Conservation (phyloP, 495 filamentous ascomycete genomes). For the Talaromyces proteolyticus region DNA sequence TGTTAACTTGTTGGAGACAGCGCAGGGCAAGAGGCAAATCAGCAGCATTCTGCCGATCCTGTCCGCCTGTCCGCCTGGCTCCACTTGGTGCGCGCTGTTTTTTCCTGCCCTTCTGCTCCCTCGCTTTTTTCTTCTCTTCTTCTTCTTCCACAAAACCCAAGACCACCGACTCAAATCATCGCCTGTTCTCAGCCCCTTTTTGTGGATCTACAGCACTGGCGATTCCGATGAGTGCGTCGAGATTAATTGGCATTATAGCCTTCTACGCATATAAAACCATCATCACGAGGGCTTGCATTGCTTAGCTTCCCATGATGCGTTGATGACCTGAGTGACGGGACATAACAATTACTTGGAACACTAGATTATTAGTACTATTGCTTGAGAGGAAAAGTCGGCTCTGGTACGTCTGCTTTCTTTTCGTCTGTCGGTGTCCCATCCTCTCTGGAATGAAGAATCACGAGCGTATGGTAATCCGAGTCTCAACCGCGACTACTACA, state of each 20-base stretch:
- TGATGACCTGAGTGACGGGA: conserved; percentile 96
- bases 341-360: conserved; percentile 45
- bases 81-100: not conserved
- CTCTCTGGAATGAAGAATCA: conserved; percentile 52
- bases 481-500: conserved; percentile 49
- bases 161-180: conserved; percentile 96
- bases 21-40: not conserved
- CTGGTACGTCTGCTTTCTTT: conserved; percentile 7
- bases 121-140: conserved; percentile 14
- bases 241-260: conserved; percentile 48
- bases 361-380: too few species aligned
- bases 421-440: conserved; percentile 1
- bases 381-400: too few species aligned
- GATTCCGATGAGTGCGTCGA: conserved; percentile 87
- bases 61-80: conserved; percentile 4
- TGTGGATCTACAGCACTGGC: conserved; percentile 69
- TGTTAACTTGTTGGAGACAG: not conserved
- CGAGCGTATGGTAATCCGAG: conserved; percentile 76
- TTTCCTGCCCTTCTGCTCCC: conserved; percentile 11
- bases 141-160: conserved; percentile 44
- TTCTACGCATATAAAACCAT: conserved; percentile 95
- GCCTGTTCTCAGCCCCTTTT: conserved; percentile 52
- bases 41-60: conserved; percentile 4
- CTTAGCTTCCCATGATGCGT: conserved; percentile 84
- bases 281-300: conserved; percentile 83